A percentile compares a stretch with the other conserved stretches of the same genome.
Evolutionary conservation across 1,139 yeast species (phyloP).

Genomic region (Zygosaccharomyces pseudobailii): DNA sequence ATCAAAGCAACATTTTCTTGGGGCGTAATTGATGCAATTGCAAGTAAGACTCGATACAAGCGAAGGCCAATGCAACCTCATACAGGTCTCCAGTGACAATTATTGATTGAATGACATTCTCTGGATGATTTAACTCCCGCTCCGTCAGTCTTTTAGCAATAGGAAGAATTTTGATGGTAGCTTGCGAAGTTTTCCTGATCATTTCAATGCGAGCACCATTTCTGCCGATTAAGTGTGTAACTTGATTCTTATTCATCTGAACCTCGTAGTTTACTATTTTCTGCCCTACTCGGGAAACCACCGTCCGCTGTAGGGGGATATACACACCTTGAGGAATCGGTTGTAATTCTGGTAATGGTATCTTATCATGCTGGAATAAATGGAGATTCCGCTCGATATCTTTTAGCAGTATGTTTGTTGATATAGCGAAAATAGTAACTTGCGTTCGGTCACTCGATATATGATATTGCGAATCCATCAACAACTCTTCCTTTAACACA

Average conservation of each 20-base stretch:
- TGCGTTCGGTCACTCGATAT: neutral
- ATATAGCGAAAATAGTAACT: neutral
- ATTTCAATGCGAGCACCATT: conserved; percentile 31
- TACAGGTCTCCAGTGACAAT: conserved; percentile 30
- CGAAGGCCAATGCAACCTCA: conserved; percentile 25
- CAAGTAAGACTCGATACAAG: conserved; percentile 26
- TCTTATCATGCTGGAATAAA: neutral
- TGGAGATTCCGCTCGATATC: neutral
- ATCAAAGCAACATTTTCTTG: neutral
- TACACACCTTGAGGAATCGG: neutral
- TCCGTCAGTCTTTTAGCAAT: conserved; percentile 17
- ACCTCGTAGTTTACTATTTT: conserved; percentile 13
- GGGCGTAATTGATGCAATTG: conserved; percentile 17
- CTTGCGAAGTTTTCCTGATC: conserved; percentile 27
- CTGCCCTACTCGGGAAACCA: neutral
- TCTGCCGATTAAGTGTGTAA: conserved; percentile 35
- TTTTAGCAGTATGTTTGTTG: neutral
- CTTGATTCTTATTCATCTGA: conserved; percentile 28
- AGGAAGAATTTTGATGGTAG: conserved; percentile 35
- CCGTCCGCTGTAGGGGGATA: neutral
- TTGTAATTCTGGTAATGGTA: neutral
- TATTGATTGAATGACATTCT: conserved; percentile 25
- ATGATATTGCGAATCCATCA: neutral
- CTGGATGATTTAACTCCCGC: conserved; percentile 14
- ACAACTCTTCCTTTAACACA: neutral